Percentiles rank a stretch among this genome's conserved stretches.
These are phyloP conservation scores for Globisporangium ultimum DNA, from an alignment of 352 stramenopile species.

Conservation along the genomic window DNA sequence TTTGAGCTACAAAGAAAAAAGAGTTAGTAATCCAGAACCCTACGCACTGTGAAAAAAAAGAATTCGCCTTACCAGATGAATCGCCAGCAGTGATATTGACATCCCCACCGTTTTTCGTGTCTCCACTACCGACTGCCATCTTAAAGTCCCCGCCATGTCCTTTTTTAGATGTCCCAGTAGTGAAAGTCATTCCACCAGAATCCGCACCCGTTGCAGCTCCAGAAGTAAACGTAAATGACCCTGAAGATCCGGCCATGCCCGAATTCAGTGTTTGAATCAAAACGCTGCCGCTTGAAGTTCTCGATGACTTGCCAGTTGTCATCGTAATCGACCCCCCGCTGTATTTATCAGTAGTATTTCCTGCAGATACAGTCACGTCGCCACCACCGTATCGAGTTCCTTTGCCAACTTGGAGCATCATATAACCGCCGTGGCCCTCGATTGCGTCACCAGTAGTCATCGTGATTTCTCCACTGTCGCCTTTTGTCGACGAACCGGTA, in stretches of 20 bases:
- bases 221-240: constrained; percentile 38
- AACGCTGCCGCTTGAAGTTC: constrained; percentile 57
- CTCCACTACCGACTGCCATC: constrained; percentile 26
- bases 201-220: constrained; percentile 28
- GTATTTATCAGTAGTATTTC: constrained; percentile 54
- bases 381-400: constrained; percentile 53
- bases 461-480: constrained; percentile 59
- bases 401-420: constrained; percentile 50
- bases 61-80: constrained; percentile 36
- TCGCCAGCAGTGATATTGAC: constrained; percentile 70
- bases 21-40: constrained; percentile 10
- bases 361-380: constrained; percentile 58
- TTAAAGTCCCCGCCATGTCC: constrained; percentile 43
- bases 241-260: constrained; percentile 44
- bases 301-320: constrained; percentile 50
- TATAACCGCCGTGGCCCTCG: constrained; percentile 54
- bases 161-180: constrained; percentile 31
- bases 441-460: constrained; percentile 52
- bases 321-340: constrained; percentile 51
- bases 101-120: constrained; percentile 36
- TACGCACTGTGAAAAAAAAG: neutral
- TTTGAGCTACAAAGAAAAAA: constrained; percentile 26
- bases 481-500: constrained; percentile 59
- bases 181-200: constrained; percentile 30
- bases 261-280: constrained; percentile 56